These are phyloP conservation scores for Fusarium tanahbumbuense DNA, from an alignment of 2,329 filamentous ascomycete species.

Conservation along the genomic window DNA sequence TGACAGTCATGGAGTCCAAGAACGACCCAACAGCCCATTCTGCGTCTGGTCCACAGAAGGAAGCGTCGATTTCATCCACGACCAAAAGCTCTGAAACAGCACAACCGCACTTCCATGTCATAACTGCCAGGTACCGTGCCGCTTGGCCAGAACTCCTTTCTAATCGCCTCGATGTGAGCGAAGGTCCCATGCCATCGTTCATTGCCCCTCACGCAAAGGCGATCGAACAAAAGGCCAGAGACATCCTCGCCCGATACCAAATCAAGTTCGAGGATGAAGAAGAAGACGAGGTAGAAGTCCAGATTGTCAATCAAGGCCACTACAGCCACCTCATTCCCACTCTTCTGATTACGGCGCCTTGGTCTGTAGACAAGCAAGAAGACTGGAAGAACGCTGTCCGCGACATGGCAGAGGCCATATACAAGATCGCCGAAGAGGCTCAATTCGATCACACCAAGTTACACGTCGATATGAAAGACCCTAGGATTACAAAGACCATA, in stretches of 20 bases:
- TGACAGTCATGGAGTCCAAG: not conserved
- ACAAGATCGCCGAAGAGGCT: fast-evolving
- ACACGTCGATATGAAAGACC: not conserved
- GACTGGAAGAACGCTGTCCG: not conserved
- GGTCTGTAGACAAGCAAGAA: not conserved
- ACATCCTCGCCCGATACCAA: not conserved
- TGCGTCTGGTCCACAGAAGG: not conserved
- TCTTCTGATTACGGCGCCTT: not conserved
- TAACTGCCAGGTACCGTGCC: not conserved
- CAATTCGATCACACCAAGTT: fast-evolving
- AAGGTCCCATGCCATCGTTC: too few relatives aligned
- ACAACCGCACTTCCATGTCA: not conserved
- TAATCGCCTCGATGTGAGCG: not conserved
- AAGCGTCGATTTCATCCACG: not conserved
- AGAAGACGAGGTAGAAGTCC: not conserved
- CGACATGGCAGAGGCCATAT: not conserved
- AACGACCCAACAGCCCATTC: not conserved
- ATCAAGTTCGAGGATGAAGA: not conserved
- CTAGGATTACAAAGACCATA: fast-evolving
- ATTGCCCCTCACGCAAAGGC: too few relatives aligned
- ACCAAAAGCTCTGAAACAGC: fast-evolving
- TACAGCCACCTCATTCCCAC: not conserved
- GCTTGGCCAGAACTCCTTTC: not conserved
- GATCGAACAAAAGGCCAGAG: not conserved
- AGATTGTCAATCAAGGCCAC: not conserved